phyloP scores from a whole-genome alignment of 1,139 yeast genomes.

The Kodamaea arcana region DNA sequence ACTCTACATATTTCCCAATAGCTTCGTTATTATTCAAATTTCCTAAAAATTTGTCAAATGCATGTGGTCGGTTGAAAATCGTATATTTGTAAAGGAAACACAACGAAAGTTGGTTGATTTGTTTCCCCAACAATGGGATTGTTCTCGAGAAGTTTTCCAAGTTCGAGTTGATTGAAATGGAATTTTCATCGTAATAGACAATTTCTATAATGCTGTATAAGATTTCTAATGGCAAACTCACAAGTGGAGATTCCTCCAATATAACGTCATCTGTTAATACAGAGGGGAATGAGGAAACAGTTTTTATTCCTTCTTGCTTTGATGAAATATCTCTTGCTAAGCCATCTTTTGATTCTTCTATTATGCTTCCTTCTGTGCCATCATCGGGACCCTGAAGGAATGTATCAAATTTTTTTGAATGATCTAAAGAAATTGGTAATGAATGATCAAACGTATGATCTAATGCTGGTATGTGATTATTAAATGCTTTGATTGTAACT shows the following conservation, averaged over 20 bases:
- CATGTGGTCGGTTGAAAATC: conserved; percentile 74
- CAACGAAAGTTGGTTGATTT: conserved; percentile 28
- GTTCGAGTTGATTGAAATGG: conserved; percentile 37
- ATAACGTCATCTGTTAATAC: not conserved
- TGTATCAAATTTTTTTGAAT: not conserved
- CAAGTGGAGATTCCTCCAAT: conserved; percentile 21
- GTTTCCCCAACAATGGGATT: conserved; percentile 34
- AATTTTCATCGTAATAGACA: conserved; percentile 40
- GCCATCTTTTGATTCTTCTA: not conserved
- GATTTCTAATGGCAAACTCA: conserved; percentile 40
- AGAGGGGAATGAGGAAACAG: not conserved
- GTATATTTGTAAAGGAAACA: conserved; percentile 60
- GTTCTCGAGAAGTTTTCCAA: conserved; percentile 42
- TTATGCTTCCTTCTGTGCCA: not conserved
- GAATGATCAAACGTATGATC: not conserved
- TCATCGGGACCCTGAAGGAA: too few species aligned
- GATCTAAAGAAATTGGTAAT: not conserved
- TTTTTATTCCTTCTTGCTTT: too few species aligned
- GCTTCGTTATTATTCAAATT: conserved; percentile 49
- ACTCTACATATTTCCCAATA: conserved; percentile 65
- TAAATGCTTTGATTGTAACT: not conserved
- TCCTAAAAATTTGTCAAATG: conserved; percentile 67
- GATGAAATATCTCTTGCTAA: too few species aligned
- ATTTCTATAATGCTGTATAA: conserved; percentile 41
- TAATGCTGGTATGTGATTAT: not conserved